Evolutionary conservation across 805 yeast genomes (phyloP).

Genomic region (Wickerhamomyces tratensis): DNA sequence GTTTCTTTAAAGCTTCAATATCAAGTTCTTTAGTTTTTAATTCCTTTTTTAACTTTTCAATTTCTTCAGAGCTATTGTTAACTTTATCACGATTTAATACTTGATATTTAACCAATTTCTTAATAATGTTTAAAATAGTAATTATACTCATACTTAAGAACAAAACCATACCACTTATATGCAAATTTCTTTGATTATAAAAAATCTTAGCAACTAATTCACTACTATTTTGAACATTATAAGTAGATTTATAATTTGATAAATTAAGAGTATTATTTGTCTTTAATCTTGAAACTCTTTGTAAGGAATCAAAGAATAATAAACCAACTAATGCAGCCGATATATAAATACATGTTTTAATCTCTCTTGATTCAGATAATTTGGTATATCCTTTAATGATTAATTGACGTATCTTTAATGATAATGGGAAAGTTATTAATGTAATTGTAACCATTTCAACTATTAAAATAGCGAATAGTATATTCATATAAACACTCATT

Average conservation of each 20-base stretch:
- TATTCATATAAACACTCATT: constrained; percentile 1
- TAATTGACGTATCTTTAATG: constrained; percentile 34
- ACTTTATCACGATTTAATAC: constrained; percentile 15
- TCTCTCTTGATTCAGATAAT: constrained; percentile 27
- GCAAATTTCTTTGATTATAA: constrained; percentile 53
- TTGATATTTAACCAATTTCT: constrained; percentile 41
- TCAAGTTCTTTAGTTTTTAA: constrained; percentile 32
- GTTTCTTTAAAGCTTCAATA: constrained; percentile 37
- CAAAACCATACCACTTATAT: constrained; percentile 53
- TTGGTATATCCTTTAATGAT: constrained; percentile 27
- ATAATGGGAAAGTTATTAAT: constrained; percentile 45
- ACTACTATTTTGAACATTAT: constrained; percentile 20
- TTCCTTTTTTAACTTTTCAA: constrained; percentile 24
- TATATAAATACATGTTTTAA: constrained; percentile 35
- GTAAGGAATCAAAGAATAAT: constrained; percentile 46
- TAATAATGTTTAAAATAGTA: constrained; percentile 42
- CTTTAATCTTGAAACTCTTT: constrained; percentile 28
- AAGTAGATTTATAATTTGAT: constrained; percentile 8
- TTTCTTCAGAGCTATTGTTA: constrained; percentile 8
- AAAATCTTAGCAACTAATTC: constrained; percentile 52
- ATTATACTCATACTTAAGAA: constrained; percentile 45
- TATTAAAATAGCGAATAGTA: constrained; percentile 35
- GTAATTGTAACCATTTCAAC: constrained; percentile 41
- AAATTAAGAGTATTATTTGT: constrained; percentile 18
- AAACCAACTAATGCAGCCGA: constrained; percentile 32